Conservation (phyloP, 2,329 filamentous ascomycete species). For the Fusarium sp. region DNA sequence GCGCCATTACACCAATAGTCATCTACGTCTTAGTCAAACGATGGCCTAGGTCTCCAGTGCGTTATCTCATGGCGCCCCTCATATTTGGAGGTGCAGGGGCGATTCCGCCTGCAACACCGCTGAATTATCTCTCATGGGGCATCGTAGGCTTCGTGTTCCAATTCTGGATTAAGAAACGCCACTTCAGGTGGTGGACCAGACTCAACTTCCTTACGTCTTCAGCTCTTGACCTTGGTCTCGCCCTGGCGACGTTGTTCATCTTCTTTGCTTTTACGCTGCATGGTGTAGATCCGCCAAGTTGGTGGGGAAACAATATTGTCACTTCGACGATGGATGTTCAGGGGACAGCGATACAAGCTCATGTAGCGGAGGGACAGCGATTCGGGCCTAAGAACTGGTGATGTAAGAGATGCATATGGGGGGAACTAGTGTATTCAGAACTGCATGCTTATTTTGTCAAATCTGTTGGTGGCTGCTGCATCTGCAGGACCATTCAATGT, state of each 20-base stretch:
- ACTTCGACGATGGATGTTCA: constrained; percentile 71
- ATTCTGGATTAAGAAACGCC: constrained; percentile 71
- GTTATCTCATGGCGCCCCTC: constrained; percentile 70
- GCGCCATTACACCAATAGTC: constrained; percentile 64
- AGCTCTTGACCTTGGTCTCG: constrained; percentile 76
- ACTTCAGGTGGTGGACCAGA: constrained; percentile 78
- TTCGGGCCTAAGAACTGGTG: constrained; percentile 73
- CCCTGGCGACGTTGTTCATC: constrained; percentile 74
- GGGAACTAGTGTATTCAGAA: constrained; percentile 1
- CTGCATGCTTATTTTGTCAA: neutral
- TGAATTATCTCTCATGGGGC: constrained; percentile 82
- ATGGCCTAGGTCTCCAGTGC: constrained; percentile 63
- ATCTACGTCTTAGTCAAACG: constrained; percentile 64
- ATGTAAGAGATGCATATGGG: constrained; percentile 2
- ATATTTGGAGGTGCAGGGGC: constrained; percentile 70
- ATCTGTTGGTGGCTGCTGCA: constrained; percentile 21
- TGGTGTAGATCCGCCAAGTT: constrained; percentile 70
- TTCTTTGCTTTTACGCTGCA: constrained; percentile 77
- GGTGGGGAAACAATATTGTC: constrained; percentile 77
- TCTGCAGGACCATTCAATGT: neutral
- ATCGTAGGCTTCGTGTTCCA: constrained; percentile 79
- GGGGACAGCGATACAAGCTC: constrained; percentile 69
- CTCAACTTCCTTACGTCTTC: constrained; percentile 80
- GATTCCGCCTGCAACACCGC: constrained; percentile 76
- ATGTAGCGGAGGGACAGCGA: constrained; percentile 64